Percentiles rank a stretch among this genome's conserved stretches.
These are phyloP conservation scores for Austroboletus niveus DNA, from an alignment of 1,284 basidiomycete species.

Conservation along the genomic window DNA sequence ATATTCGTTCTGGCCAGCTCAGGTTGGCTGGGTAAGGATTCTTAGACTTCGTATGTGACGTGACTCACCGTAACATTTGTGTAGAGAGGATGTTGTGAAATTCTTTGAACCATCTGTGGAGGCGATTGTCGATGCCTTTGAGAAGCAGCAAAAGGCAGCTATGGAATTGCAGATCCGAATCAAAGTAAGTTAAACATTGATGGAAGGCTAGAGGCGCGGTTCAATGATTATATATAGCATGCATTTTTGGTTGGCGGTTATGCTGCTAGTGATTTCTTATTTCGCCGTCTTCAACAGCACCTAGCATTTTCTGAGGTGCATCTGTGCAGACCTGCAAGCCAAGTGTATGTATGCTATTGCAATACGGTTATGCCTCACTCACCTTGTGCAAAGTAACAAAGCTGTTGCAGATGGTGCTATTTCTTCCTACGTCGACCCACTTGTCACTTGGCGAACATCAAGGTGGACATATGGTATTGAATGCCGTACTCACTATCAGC, in stretches of 20 bases:
- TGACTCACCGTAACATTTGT: not conserved
- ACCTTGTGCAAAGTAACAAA: conserved; percentile 42
- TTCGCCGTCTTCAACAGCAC: conserved; percentile 34
- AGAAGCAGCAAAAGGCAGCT: conserved; percentile 31
- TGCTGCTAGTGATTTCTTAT: conserved; percentile 50
- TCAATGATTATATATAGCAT: conserved; percentile 2
- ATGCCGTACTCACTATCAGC: conserved; percentile 27
- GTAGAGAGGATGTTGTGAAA: conserved; percentile 38
- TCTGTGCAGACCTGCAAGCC: conserved; percentile 37
- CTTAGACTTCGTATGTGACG: no score
- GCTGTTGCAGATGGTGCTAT: conserved; percentile 56
- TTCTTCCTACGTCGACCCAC: conserved; percentile 48
- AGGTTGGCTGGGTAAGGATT: conserved; percentile 39
- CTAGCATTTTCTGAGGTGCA: conserved; percentile 29
- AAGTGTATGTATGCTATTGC: conserved; percentile 31
- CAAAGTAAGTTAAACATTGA: conserved; percentile 20
- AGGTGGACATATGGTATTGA: conserved; percentile 42
- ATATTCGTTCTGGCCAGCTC: conserved; percentile 45
- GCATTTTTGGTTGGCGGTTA: conserved; percentile 43
- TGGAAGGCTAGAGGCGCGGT: not conserved
- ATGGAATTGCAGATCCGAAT: conserved; percentile 25
- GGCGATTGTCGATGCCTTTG: conserved; percentile 40
- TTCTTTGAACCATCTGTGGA: conserved; percentile 48
- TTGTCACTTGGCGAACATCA: conserved; percentile 45
- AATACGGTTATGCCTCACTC: not conserved